Percentiles rank a stretch among this genome's conserved stretches.
Conservation (phyloP, 2,329 filamentous ascomycete species). For the Penicillium sp. region DNA sequence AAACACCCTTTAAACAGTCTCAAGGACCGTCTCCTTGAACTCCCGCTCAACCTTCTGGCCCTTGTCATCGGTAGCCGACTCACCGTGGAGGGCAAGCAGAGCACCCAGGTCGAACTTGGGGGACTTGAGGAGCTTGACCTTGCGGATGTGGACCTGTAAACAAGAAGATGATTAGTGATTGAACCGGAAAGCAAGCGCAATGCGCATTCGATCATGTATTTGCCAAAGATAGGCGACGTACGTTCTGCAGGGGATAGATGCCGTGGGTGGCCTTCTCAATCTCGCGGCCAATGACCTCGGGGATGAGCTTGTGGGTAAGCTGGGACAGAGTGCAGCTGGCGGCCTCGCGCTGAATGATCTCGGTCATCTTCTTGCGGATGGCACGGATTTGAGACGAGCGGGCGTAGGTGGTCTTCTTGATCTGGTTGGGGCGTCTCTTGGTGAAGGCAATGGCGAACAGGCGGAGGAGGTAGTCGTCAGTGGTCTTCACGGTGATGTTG, state of each 20-base stretch:
- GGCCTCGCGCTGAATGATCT: slow-evolving; percentile 98
- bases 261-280: slow-evolving; percentile 99
- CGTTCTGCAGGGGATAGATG: slow-evolving; percentile 99
- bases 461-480: slow-evolving; percentile 98
- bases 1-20: slow-evolving; percentile 80
- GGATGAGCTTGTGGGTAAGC: slow-evolving; percentile 98
- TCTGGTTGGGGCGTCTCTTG: slow-evolving; percentile 98
- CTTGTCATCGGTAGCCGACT: slow-evolving; percentile 92
- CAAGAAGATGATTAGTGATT: background rate
- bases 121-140: slow-evolving; percentile 98
- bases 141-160: slow-evolving; percentile 92
- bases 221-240: slow-evolving; percentile 55
- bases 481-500: slow-evolving; percentile 99
- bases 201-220: background rate
- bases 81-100: slow-evolving; percentile 94
- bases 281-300: slow-evolving; percentile 98
- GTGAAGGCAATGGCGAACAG: slow-evolving; percentile 99
- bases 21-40: slow-evolving; percentile 97
- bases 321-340: slow-evolving; percentile 91
- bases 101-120: slow-evolving; percentile 99
- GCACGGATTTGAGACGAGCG: slow-evolving; percentile 94
- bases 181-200: background rate
- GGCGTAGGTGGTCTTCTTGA: slow-evolving; percentile 99
- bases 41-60: slow-evolving; percentile 98
- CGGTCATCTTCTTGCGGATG: slow-evolving; percentile 99